Evolutionary conservation across 2,329 filamentous ascomycete genomes (phyloP), one percentile per base, ranked within the genome.

Genomic region (Botrytis porri): DNA sequence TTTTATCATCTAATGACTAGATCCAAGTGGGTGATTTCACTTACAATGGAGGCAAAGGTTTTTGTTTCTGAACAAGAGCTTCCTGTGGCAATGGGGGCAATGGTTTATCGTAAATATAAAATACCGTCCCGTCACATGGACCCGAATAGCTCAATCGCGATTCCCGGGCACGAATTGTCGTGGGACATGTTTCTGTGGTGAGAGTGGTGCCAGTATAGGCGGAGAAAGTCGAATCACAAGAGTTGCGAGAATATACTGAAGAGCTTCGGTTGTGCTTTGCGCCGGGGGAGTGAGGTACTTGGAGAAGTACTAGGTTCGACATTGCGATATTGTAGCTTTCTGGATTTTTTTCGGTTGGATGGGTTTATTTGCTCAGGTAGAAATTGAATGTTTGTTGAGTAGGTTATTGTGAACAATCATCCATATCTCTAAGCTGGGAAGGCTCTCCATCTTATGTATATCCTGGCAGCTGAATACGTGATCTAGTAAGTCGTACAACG

Each of bases 101-200:
- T 4, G 70, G 70, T 48, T 72, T 72, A 60, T 72, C 70, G 51
- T 72, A 72, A 18, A 72, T 67, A 29, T 72, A 72, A 29, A 72
- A 72, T 7, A 66, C 65, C 12, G 57, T 72, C 14, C 62, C 70
- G 41, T 72, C 48, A 67, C 45, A 72, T 25, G 70, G 62, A 8
- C 62, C 70, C n/a, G 16, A 16, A 54, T 5, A 67, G 41, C 48
- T 39, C 18, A 35, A 45, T 51, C 63, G 22, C 22, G 48, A 41
- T 45, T 45, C 57, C 43, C 29, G 45, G 25, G 14, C 16, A 51
- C 25, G 29, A 57, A 39, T 22, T 20, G n/a, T 60, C 22, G 43
- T 57, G 51, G 43, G 69, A 18, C 43, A 43, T 59, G 51, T 22
- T 72, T 39, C 37, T 12, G 54, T 8, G 12, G 43, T 18, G 4